phyloP scores from a whole-genome alignment of 495 filamentous ascomycete species.

The Neurospora cerealis region DNA sequence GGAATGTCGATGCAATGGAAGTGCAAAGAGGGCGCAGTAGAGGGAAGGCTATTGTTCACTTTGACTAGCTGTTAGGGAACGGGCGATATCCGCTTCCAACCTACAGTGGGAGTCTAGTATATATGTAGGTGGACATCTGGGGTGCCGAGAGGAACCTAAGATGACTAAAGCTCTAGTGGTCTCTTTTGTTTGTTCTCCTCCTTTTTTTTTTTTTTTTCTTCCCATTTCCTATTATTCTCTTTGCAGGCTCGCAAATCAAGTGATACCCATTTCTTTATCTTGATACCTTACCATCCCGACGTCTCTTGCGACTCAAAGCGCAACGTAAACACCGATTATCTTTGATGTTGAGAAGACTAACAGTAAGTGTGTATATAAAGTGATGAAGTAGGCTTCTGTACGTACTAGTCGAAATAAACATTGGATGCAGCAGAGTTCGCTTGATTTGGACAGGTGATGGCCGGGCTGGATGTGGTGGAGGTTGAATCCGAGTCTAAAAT shows the following conservation, averaged over 20 bases:
- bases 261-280: not conserved
- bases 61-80: not conserved
- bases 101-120: not conserved
- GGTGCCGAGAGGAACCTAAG: not conserved
- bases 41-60: not conserved
- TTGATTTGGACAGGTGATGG: not conserved
- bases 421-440: not conserved
- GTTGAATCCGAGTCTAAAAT: not conserved
- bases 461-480: not conserved
- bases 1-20: not conserved
- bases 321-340: not conserved
- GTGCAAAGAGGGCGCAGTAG: not conserved
- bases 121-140: not conserved
- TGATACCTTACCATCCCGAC: not conserved
- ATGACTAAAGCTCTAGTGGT: not conserved
- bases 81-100: not conserved
- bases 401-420: not conserved
- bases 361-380: not conserved
- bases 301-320: not conserved
- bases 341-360: not conserved
- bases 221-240: not conserved
- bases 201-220: not conserved
- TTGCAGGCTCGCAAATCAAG: not conserved
- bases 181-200: not conserved
- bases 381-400: not conserved